Evolutionary conservation across 139 green algal species (phyloP).

Genomic region (Coccomyxa sp.): DNA sequence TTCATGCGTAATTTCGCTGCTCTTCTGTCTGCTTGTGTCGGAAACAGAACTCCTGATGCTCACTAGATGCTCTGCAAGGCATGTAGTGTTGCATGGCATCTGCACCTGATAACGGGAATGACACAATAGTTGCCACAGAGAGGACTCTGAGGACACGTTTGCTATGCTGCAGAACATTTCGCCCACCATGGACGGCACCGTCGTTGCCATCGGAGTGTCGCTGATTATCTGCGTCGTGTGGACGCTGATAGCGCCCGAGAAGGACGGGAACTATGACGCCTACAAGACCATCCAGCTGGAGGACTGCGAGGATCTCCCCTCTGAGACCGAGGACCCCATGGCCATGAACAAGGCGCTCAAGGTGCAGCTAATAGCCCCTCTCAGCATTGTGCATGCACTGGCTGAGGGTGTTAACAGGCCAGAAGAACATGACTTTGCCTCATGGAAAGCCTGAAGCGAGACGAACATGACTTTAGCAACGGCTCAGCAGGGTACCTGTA

Average conservation of each 20-base stretch:
- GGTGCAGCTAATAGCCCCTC: background rate
- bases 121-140: no score
- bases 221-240: slow-evolving; percentile 61
- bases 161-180: slow-evolving; percentile 16
- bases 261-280: slow-evolving; percentile 5
- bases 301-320: background rate
- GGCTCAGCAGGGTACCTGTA: no score
- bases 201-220: slow-evolving; percentile 66
- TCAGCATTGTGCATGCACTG: background rate
- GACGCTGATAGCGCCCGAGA: slow-evolving; percentile 43
- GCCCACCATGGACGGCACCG: slow-evolving; percentile 49
- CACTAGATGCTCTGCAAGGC: no score
- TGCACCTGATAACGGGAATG: no score
- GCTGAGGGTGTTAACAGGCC: background rate
- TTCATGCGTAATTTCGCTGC: no score
- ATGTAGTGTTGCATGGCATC: no score
- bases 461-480: no score
- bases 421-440: no score
- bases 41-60: no score
- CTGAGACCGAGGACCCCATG: background rate
- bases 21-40: no score
- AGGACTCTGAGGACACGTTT: no score
- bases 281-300: background rate
- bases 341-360: background rate
- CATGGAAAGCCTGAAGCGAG: no score